Conservation (phyloP, 306 rosid genomes). For the Bauhinia variegata region DNA sequence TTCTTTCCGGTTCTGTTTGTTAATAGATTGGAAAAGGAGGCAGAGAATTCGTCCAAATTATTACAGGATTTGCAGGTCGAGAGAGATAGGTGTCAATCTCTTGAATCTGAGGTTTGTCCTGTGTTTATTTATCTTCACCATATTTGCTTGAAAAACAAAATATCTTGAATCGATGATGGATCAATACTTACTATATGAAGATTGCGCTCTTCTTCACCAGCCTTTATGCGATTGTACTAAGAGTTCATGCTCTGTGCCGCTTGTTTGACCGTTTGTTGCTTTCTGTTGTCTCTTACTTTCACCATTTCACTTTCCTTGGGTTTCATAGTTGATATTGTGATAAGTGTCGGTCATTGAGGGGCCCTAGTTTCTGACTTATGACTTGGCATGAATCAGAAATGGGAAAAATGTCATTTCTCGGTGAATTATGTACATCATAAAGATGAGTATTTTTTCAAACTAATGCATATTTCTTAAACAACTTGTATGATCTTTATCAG, state of each 20-base stretch:
- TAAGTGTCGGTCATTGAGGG: too few species aligned
- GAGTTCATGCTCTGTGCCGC: not conserved
- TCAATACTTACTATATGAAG: not conserved
- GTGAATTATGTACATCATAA: not conserved
- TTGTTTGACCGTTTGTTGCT: too few species aligned
- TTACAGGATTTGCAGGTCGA: constrained; percentile 49
- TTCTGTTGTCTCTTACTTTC: too few species aligned
- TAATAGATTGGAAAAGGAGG: constrained; percentile 58
- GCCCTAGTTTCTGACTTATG: not conserved
- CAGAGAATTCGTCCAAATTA: constrained; percentile 38
- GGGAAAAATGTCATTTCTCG: not conserved
- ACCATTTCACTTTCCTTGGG: too few species aligned
- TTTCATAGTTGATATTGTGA: too few species aligned
- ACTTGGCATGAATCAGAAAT: constrained; percentile 7
- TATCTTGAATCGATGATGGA: not conserved
- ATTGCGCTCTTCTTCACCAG: not conserved
- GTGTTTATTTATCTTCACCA: not conserved
- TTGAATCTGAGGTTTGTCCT: constrained; percentile 61
- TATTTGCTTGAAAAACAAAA: not conserved
- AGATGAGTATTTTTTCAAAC: constrained; percentile 7
- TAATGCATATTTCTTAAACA: not conserved
- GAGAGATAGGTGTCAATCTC: constrained; percentile 60
- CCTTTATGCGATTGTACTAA: not conserved
- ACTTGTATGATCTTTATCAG: constrained; percentile 45
- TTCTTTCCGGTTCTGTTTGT: not conserved